Base-by-base conservation (phyloP, 306 rosid genomes). In the Pueraria montana region DNA sequence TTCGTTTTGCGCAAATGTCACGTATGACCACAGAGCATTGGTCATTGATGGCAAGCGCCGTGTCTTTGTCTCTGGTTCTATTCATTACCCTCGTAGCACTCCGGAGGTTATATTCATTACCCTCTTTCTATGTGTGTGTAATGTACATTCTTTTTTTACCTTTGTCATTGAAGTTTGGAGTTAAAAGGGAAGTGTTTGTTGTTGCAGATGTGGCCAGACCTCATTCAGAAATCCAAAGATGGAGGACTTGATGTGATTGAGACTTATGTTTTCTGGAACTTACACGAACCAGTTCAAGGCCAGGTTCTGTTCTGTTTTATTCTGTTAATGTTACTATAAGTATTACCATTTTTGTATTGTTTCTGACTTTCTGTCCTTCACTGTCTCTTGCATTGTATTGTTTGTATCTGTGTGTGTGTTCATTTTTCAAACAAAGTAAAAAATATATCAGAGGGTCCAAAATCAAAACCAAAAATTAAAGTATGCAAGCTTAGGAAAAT, bases 21-120 rank as follows among this genome's bases (percentile, higher is more conserved):
- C 89, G 4, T 96, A 96, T 80, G 99, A 96, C 48, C 94, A 91
- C 72, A 78, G 99, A 82, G 96, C 98, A 11, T 77, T 94, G 91
- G 80, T 94, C 79, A 86, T 96, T 71, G 94, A 91, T 49, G 99
- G 99, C 46, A 89, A 92, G 72, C 93, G 97, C 26, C 84, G 90
- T 63, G 85, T 94, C 21, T 88, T 96, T 73, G 77, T 94, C 42
- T 94, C 98, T 34, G 99, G 99, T 82, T 92, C 99, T 36, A 92
- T 96, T 89, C 98, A 94, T 86, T 96, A 96, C 49, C 99, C 99
- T 78, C 94, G 99, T 12, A 96, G 97, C 87, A 92, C 98, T 70
- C 98, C 99, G 0, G 87, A 92, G 89, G 99, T 91, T 32, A 0
- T 72, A 8, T 63, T 66, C 27, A 34, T 36, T 36, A 4, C 11